Evolutionary conservation across 2,329 filamentous ascomycete species (phyloP).

Genomic region (Diaporthe batatas): DNA sequence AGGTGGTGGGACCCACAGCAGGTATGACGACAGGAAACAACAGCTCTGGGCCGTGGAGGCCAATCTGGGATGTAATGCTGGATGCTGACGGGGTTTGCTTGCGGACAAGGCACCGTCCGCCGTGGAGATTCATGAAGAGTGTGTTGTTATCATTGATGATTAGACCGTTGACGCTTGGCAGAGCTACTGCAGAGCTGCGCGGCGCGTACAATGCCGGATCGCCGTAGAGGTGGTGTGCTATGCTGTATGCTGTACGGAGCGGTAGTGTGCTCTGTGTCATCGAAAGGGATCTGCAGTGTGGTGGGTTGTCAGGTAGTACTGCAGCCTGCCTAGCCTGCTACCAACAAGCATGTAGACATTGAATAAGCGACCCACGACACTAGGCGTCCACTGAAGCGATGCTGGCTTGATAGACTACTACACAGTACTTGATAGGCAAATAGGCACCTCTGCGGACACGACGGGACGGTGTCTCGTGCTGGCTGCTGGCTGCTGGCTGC

Average conservation of each 20-base stretch:
- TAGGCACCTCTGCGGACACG: conserved; percentile 27
- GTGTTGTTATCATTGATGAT: conserved; percentile 28
- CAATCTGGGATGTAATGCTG: neutral
- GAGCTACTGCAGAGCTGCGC: conserved; percentile 37
- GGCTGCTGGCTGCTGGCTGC: conserved; percentile 21
- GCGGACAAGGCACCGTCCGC: neutral
- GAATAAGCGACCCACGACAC: conserved; percentile 12
- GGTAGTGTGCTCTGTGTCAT: conserved; percentile 23
- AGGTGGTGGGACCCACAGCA: conserved; percentile 15
- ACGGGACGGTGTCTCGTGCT: conserved; percentile 2
- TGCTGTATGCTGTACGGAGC: conserved; percentile 24
- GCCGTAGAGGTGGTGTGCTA: conserved; percentile 27
- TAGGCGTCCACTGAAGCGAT: conserved; percentile 25
- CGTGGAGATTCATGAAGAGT: conserved; percentile 13
- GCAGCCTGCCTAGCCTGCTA: conserved; percentile 34
- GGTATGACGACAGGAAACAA: conserved; percentile 30
- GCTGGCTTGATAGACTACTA: conserved; percentile 15
- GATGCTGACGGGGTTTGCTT: neutral
- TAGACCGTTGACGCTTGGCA: conserved; percentile 37
- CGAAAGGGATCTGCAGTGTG: conserved; percentile 34
- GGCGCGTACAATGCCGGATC: conserved; percentile 25
- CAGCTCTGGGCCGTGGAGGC: neutral
- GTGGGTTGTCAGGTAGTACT: conserved; percentile 38
- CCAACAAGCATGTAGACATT: conserved; percentile 20
- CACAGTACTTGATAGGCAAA: neutral